Percentiles rank a stretch among this genome's conserved stretches.
These are phyloP conservation scores for Candida silvicultrix DNA, from an alignment of 805 yeast species.

Conservation along the genomic window DNA sequence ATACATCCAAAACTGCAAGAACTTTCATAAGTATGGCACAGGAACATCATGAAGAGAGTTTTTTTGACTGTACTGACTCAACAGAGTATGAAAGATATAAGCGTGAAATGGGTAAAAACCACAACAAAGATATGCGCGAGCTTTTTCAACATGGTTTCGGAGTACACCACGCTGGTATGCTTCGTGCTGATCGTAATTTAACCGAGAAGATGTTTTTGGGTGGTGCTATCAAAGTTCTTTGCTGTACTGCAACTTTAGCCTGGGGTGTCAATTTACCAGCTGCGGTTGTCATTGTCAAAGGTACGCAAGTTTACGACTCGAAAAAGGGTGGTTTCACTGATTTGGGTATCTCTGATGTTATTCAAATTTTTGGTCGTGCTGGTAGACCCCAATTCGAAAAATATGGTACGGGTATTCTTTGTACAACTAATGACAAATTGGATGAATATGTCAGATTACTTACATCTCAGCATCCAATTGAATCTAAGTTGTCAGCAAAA, in stretches of 20 bases:
- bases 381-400: slow-evolving; percentile 97
- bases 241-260: slow-evolving; percentile 96
- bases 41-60: slow-evolving; percentile 45
- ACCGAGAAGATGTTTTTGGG: slow-evolving; percentile 81
- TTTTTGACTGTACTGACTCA: slow-evolving; percentile 52
- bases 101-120: slow-evolving; percentile 64
- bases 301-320: slow-evolving; percentile 93
- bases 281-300: slow-evolving; percentile 93
- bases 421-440: slow-evolving; percentile 74
- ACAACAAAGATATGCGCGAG: slow-evolving; percentile 76
- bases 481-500: slow-evolving; percentile 70
- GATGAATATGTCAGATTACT: slow-evolving; percentile 86
- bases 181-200: slow-evolving; percentile 81
- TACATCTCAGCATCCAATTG: slow-evolving; percentile 95
- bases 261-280: slow-evolving; percentile 99
- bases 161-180: slow-evolving; percentile 96
- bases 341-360: slow-evolving; percentile 91
- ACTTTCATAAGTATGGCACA: slow-evolving; percentile 65
- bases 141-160: slow-evolving; percentile 81
- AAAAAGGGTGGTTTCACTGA: slow-evolving; percentile 93
- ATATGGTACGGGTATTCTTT: slow-evolving; percentile 86
- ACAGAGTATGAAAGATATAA: slow-evolving; percentile 37
- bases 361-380: slow-evolving; percentile 98
- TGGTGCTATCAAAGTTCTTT: slow-evolving; percentile 84
- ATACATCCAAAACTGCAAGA: slow-evolving; percentile 79